These are phyloP conservation scores for Xylaria sp. DNA, from an alignment of 2,329 filamentous ascomycete species.

Conservation along the genomic window DNA sequence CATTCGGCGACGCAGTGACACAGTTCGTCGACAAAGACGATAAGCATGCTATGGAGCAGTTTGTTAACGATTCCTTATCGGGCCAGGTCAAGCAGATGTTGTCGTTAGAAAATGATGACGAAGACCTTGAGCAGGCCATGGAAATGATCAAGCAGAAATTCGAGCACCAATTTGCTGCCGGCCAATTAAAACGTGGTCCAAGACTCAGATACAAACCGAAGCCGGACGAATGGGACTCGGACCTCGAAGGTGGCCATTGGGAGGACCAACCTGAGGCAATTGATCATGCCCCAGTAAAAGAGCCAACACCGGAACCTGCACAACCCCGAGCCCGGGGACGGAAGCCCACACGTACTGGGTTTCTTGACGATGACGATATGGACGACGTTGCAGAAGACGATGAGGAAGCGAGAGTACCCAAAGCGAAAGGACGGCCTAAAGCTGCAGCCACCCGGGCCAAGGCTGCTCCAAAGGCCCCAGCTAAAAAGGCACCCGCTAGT, in stretches of 20 bases:
- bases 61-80: conserved; percentile 76
- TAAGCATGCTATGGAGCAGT: conserved; percentile 87
- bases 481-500: conserved; percentile 59
- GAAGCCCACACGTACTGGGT: conserved; percentile 48
- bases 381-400: conserved; percentile 59
- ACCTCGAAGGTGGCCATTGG: conserved; percentile 82
- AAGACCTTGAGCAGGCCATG: conserved; percentile 79
- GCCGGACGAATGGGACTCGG: conserved; percentile 87
- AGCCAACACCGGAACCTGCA: conserved; percentile 36
- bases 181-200: conserved; percentile 64
- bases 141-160: conserved; percentile 74
- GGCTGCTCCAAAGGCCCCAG: conserved; percentile 54
- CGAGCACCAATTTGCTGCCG: conserved; percentile 76
- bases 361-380: conserved; percentile 58
- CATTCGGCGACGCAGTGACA: conserved; percentile 90
- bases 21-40: conserved; percentile 97
- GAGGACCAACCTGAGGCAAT: conserved; percentile 78
- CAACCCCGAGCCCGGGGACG: conserved; percentile 47
- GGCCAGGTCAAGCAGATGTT: conserved; percentile 78
- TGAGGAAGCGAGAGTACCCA: conserved; percentile 56
- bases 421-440: conserved; percentile 47
- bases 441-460: conserved; percentile 49
- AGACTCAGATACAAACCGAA: conserved; percentile 74
- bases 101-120: conserved; percentile 70
- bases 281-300: conserved; percentile 50